phyloP scores from a whole-genome alignment of 2,329 filamentous ascomycete genomes.

The Aaosphaeria pasadenensis region DNA sequence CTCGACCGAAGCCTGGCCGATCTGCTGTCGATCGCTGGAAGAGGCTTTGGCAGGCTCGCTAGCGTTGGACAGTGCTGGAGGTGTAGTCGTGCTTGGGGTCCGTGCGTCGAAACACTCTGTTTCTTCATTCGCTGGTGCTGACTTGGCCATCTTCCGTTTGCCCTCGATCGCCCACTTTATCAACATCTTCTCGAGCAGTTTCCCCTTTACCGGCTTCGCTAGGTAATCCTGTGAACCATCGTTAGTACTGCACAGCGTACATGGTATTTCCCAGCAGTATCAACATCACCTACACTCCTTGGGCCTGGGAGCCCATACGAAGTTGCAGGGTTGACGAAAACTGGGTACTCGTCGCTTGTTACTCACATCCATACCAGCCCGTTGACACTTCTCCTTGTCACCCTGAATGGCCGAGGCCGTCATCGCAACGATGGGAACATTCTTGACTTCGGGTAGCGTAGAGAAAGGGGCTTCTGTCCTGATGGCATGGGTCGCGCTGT shows the following conservation, averaged over 20 bases:
- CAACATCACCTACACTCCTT: no score
- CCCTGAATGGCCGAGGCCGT: constrained; percentile 76
- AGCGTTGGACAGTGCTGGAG: constrained; percentile 14
- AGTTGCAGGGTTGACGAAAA: constrained; percentile 4
- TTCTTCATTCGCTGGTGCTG: constrained; percentile 16
- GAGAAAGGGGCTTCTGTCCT: constrained; percentile 67
- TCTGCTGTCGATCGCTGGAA: not conserved
- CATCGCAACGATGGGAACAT: constrained; percentile 78
- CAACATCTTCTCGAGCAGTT: constrained; percentile 65
- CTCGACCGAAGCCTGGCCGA: constrained; percentile 18
- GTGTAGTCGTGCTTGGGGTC: constrained; percentile 12
- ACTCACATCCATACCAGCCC: constrained; percentile 66
- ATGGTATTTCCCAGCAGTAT: no score
- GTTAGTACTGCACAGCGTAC: no score
- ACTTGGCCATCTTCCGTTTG: constrained; percentile 31
- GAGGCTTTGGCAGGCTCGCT: not conserved
- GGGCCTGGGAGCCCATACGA: not conserved
- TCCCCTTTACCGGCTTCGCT: constrained; percentile 61
- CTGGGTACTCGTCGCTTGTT: not conserved
- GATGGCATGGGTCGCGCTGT: constrained; percentile 71
- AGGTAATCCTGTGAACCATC: constrained; percentile 24
- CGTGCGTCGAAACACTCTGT: constrained; percentile 21
- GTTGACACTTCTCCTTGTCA: constrained; percentile 70
- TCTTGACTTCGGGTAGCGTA: constrained; percentile 50
- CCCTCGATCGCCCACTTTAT: constrained; percentile 62